Evolutionary conservation across 2,329 filamentous ascomycete genomes (phyloP), one percentile per base, ranked within the genome.

Genomic region (Alternaria viburni): DNA sequence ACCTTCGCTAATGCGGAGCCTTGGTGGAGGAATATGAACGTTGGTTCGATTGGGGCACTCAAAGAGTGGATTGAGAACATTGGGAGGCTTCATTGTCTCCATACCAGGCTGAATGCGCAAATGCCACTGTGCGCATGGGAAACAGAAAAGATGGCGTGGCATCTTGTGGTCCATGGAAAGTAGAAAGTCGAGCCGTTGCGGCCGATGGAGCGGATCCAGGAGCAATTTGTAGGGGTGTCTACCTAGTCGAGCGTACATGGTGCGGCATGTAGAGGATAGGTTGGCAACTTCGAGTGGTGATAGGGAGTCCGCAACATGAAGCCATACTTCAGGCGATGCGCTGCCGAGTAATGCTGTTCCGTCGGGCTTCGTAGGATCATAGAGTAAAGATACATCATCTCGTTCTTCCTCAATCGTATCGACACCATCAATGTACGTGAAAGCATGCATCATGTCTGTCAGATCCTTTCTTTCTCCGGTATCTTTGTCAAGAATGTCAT

Each of bases 131-230:
- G 78, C 82, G 71, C 88, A 90, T 6, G 84, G 83, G 70, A 88
- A 87, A 74, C 88, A 90, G 57, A 89, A 82, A 7, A 90, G 81
- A 68, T 89, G 86, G 36, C 83, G 79, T 3, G 87, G 87, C 17
- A 87, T 78, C 15, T 81, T 73, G 12, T 77, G 72, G 64, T 89
- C 86, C 70, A 89, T 80, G 3, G 77, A 73, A 12, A 81, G 71
- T 6, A 90, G 80, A 70, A 89, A 88, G 5, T 83, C 76, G 49
- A 83, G 78, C 54, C 83, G 84, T 61, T 85, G 74, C 6, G 80
- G 67, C 47, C 75, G 76, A 67, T 88, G 85, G 7, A 81, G 73
- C 4, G 84, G 81, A 32, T 77, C 66, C 36, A 66, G 23, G 4
- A 77, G 62, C 13, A 75, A 25, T 47, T 70, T 66, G 57, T 72